Base-by-base conservation (phyloP, 148 eudicot genomes). In the Persicaria maculosa region DNA sequence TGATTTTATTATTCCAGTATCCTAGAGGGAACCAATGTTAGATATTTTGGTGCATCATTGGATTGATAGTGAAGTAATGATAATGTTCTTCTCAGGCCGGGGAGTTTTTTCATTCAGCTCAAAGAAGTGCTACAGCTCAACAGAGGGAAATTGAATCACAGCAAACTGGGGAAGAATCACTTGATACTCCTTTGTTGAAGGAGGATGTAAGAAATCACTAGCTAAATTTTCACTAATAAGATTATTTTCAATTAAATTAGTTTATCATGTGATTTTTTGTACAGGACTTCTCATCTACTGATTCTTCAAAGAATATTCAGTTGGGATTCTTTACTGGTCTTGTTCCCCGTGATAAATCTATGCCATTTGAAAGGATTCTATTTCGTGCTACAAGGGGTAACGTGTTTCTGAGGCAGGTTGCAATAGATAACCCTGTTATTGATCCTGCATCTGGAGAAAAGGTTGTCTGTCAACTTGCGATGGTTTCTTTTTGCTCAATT, bases 371-470 rank as follows among this genome's bases (percentile, higher is more conserved):
- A 74, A 89, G 98, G 85, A 92, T 94, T 80, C 77, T 94, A 79
- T 94, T 92, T 83, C 97, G 98, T 83, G 98, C 98, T 64, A 94
- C 98, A 62, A 88, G 98, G 88, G 98, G 98, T 50, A 92, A 94
- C 79, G 93, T 94, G 79, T 92, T 83, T 74, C 67, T 90, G 71
- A 94, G 82, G 83, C 96, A 91, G 80, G 85, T 78, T 72, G 73
- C 83, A 7, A 79, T 92, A 54, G 97, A 94, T 74, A 84, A 86
- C 71, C 88, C 90, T 45, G 97, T 92, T 44, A 77, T 74, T 53
- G 98, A 94, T 81, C 98, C 98, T 77, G 87, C 82, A 72, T 85
- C 98, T 12, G 97, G 97, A 73, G 96, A 86, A 59, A 94, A 94
- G 98, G 98, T 88, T 70, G 50, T 10, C 22, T 22, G 44, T 76